phyloP scores from a whole-genome alignment of 2,329 filamentous ascomycete genomes.

The Grosmannia clavigera region DNA sequence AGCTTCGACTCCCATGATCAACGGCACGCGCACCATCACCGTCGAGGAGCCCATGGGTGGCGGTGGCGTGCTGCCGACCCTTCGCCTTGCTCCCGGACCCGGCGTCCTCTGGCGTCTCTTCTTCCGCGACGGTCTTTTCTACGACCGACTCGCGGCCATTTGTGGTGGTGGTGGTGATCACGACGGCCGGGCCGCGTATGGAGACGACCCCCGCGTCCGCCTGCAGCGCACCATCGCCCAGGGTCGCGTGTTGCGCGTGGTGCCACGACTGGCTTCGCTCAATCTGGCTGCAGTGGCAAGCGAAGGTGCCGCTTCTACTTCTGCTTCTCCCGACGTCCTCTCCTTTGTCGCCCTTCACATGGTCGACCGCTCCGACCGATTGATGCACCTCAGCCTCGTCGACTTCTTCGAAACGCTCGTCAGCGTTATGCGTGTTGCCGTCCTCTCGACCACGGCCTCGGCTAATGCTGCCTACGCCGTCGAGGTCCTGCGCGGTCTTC shows the following conservation, averaged over 20 bases:
- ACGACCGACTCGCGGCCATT: slow-evolving; percentile 25
- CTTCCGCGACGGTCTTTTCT: slow-evolving; percentile 29
- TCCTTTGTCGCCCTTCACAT: slow-evolving; percentile 39
- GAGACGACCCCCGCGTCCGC: background rate
- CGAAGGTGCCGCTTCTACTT: slow-evolving; percentile 20
- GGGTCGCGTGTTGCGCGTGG: slow-evolving; percentile 36
- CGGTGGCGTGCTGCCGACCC: slow-evolving; percentile 18
- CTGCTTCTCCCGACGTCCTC: slow-evolving; percentile 33
- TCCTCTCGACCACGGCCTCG: background rate
- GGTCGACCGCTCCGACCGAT: slow-evolving; percentile 34
- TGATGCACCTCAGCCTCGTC: slow-evolving; percentile 39
- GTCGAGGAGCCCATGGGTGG: background rate
- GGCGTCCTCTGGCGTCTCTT: slow-evolving; percentile 42
- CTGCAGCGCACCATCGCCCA: slow-evolving; percentile 36
- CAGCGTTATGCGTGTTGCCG: slow-evolving; percentile 32
- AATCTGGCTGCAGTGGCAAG: slow-evolving; percentile 27
- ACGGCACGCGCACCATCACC: background rate
- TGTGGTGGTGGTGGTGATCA: slow-evolving; percentile 13
- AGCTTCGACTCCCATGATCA: slow-evolving; percentile 3
- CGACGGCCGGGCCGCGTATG: too few relatives aligned
- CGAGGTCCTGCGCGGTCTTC: slow-evolving; percentile 22
- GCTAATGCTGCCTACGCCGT: slow-evolving; percentile 20
- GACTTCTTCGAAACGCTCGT: slow-evolving; percentile 41
- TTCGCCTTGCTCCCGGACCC: slow-evolving; percentile 32
- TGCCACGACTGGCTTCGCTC: slow-evolving; percentile 36